A percentile compares a stretch with the other conserved stretches of the same genome.
phyloP scores from a whole-genome alignment of 306 rosid genomes.

The Vachellia pachyceras region DNA sequence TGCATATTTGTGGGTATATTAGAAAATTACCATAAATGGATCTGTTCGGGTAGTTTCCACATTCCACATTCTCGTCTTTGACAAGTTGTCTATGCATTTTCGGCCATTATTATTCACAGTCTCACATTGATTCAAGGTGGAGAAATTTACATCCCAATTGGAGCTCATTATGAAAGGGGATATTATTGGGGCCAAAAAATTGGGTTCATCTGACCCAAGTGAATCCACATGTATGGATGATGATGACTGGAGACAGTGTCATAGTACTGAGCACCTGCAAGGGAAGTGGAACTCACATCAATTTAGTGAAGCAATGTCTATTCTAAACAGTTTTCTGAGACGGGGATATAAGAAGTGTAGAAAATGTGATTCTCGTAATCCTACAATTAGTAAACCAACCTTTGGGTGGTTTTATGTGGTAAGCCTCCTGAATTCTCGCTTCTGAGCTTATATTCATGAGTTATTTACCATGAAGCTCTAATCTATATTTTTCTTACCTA shows the following conservation, averaged over 20 bases:
- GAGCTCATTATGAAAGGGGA: slow-evolving; percentile 76
- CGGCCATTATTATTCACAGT: slow-evolving; percentile 25
- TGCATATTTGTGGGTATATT: slow-evolving; percentile 11
- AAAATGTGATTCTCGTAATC: slow-evolving; percentile 52
- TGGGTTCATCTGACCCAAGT: slow-evolving; percentile 42
- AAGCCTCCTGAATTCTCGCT: slow-evolving; percentile 35
- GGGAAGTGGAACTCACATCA: slow-evolving; percentile 81
- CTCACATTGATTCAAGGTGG: slow-evolving; percentile 58
- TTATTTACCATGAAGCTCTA: slow-evolving; percentile 10
- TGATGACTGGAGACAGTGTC: slow-evolving; percentile 32
- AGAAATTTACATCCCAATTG: slow-evolving; percentile 55
- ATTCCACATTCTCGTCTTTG: neutral
- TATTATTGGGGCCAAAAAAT: slow-evolving; percentile 56
- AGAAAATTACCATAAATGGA: neutral
- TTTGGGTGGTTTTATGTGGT: slow-evolving; percentile 89
- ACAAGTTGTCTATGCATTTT: slow-evolving; percentile 9
- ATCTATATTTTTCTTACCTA: slow-evolving; percentile 2
- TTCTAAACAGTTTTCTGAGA: slow-evolving; percentile 52
- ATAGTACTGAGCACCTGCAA: slow-evolving; percentile 37
- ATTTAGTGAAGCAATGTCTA: slow-evolving; percentile 70
- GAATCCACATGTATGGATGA: slow-evolving; percentile 37
- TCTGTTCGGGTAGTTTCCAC: slow-evolving; percentile 5
- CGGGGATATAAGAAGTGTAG: slow-evolving; percentile 44
- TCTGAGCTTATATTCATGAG: slow-evolving; percentile 28
- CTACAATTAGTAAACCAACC: slow-evolving; percentile 67